Conservation (phyloP, 2,329 filamentous ascomycete genomes). For the Aspergillus brunneoviolaceus region DNA sequence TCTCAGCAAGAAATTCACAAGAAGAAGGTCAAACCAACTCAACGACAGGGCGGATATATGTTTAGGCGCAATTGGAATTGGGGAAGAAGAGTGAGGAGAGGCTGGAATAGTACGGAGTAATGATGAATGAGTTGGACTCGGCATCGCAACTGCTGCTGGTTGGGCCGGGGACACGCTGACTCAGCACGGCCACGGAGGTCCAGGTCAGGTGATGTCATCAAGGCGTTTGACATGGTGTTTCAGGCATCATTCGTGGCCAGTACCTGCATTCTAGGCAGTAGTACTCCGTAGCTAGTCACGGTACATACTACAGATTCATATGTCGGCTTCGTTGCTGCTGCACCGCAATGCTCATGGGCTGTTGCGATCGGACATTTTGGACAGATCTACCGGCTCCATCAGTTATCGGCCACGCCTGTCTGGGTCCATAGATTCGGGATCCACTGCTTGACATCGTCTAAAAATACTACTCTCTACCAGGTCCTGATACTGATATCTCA, state of each 20-base stretch:
- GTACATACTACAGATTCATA: background rate
- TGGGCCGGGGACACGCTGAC: slow-evolving; percentile 19
- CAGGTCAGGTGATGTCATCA: slow-evolving; percentile 37
- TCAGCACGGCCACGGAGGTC: slow-evolving; percentile 17
- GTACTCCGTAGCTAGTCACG: too few species aligned
- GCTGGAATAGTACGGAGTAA: background rate
- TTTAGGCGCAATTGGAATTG: slow-evolving; percentile 7
- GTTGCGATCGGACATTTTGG: background rate
- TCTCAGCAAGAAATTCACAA: background rate
- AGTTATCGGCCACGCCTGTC: background rate
- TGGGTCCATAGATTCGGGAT: slow-evolving; percentile 12
- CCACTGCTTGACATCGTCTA: slow-evolving; percentile 13
- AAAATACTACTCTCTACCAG: slow-evolving; percentile 2
- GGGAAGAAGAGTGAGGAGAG: background rate
- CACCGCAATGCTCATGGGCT: background rate
- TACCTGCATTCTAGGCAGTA: background rate
- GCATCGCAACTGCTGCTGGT: slow-evolving; percentile 16
- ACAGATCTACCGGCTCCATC: background rate
- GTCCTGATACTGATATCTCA: background rate
- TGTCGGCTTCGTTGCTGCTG: background rate
- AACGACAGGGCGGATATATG: background rate
- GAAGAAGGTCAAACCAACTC: background rate
- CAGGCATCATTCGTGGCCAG: background rate
- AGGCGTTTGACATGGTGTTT: slow-evolving; percentile 1
- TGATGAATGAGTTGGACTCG: slow-evolving; percentile 12